These are phyloP conservation scores for Alternaria alternata DNA, from an alignment of 2,329 filamentous ascomycete genomes.

Conservation along the genomic window DNA sequence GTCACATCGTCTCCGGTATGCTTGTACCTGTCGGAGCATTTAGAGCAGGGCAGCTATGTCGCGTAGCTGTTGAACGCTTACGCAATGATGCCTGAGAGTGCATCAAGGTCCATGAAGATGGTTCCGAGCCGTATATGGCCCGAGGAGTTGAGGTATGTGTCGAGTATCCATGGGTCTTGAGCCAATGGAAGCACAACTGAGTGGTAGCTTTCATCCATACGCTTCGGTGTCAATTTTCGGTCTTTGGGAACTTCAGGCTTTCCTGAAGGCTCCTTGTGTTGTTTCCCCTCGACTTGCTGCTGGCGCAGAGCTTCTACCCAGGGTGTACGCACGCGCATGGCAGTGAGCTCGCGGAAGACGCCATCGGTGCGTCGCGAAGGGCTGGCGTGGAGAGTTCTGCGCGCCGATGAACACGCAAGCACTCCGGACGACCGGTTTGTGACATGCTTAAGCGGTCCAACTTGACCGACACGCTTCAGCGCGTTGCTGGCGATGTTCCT, in stretches of 20 bases:
- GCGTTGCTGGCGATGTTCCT: constrained; percentile 26
- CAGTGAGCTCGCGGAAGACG: constrained; percentile 64
- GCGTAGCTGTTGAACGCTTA: constrained; percentile 65
- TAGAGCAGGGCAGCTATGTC: constrained; percentile 19
- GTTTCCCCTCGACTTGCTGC: constrained; percentile 54
- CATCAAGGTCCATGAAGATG: constrained; percentile 82
- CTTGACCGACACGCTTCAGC: constrained; percentile 26
- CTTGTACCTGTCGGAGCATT: constrained; percentile 61
- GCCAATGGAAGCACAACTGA: constrained; percentile 73
- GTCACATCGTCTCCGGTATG: constrained; percentile 71
- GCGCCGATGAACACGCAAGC: constrained; percentile 1
- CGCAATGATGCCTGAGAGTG: constrained; percentile 77
- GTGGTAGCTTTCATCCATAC: constrained; percentile 76
- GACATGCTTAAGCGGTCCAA: constrained; percentile 12
- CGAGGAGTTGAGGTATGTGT: constrained; percentile 78
- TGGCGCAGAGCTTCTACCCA: constrained; percentile 72
- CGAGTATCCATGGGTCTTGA: constrained; percentile 77
- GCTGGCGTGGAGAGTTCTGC: constrained; percentile 38
- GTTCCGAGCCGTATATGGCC: constrained; percentile 77
- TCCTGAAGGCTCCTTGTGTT: constrained; percentile 40
- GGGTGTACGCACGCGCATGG: constrained; percentile 63
- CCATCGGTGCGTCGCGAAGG: constrained; percentile 58
- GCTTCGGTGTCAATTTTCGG: constrained; percentile 69
- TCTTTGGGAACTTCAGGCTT: constrained; percentile 52
- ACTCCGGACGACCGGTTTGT: not conserved